Evolutionary conservation across 805 yeast species (phyloP), one percentile per base, ranked within the genome.

Genomic region (Zygosaccharomyces gambellarensis): DNA sequence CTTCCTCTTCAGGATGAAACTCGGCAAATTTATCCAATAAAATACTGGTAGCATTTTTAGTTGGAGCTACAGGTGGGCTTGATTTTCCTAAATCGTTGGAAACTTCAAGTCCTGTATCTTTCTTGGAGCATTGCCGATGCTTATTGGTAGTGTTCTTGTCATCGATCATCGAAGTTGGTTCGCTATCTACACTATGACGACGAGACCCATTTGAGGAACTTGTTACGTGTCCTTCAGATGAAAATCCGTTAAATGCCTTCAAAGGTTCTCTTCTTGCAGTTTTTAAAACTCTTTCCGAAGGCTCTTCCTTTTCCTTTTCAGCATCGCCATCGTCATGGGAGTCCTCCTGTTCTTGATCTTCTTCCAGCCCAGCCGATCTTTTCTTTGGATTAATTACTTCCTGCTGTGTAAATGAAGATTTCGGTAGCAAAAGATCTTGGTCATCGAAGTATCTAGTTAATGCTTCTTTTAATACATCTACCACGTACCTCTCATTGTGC

Each of bases 401-500:
- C 3, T 47, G 21, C 25, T 47, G 53, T 5, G 50, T 30, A 17
- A 34, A 19, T 27, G 50, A 53, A 47, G 54, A 59, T 46, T 55
- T 65, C 42, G 71, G 71, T 9, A 72, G 49, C 34, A 59, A 59
- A 27, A 67, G 48, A 49, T 69, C 71, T 53, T 69, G 62, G 22
- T 47, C 45, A 19, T 77, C 73, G 59, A 78, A 87, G 49, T 77
- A 74, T 1, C 64, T 62, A 0, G 61, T 57, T 14, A 90, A 58
- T n/a, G 71, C 64, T n/a, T 72, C 77, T 46, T 80, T 72, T 4
- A 92, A 54, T 1, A 69, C 67, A 30, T 82, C 85, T 4, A 85
- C 56, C 1, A 90, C 62, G n/a, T 69, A 63, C 3, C 67, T 63
- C 64, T 90, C 97, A 52, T 81, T 73, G 50, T 83, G 89, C 1